Conservation (phyloP, 2,329 filamentous ascomycete genomes). For the Talaromyces sp. region DNA sequence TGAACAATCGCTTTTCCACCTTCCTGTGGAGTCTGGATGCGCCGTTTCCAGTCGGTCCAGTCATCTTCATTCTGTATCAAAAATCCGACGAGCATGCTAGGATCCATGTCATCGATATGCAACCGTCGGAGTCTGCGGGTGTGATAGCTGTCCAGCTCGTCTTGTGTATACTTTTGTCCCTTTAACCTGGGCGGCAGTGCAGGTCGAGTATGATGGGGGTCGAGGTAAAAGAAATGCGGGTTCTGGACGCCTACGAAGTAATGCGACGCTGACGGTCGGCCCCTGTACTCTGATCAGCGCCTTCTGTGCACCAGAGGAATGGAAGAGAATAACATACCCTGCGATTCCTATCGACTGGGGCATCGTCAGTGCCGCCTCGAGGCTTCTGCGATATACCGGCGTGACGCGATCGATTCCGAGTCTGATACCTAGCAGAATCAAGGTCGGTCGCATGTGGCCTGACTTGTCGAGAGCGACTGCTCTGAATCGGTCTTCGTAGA, state of each 20-base stretch:
- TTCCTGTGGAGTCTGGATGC: slow-evolving; percentile 58
- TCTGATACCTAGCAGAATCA: slow-evolving; percentile 83
- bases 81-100: slow-evolving; percentile 95
- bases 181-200: slow-evolving; percentile 59
- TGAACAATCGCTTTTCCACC: slow-evolving; percentile 83
- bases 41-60: slow-evolving; percentile 74
- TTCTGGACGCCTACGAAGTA: slow-evolving; percentile 72
- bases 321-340: slow-evolving; percentile 53
- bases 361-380: slow-evolving; percentile 78
- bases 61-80: slow-evolving; percentile 77
- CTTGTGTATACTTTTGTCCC: slow-evolving; percentile 53
- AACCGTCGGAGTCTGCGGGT: slow-evolving; percentile 78
- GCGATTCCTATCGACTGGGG: slow-evolving; percentile 93
- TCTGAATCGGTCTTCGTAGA: slow-evolving; percentile 87
- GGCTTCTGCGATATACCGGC: slow-evolving; percentile 89
- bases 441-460: slow-evolving; percentile 68
- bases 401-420: slow-evolving; percentile 93
- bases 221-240: slow-evolving; percentile 84
- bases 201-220: slow-evolving; percentile 81
- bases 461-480: slow-evolving; percentile 66
- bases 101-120: slow-evolving; percentile 89
- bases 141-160: slow-evolving; percentile 79
- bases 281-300: slow-evolving; percentile 47
- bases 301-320: neutral
- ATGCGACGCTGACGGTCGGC: slow-evolving; percentile 83